Evolutionary conservation across 208 protist species (phyloP), one percentile per base, ranked within the genome.

Genomic region (Acanthamoeba triangularis): DNA sequence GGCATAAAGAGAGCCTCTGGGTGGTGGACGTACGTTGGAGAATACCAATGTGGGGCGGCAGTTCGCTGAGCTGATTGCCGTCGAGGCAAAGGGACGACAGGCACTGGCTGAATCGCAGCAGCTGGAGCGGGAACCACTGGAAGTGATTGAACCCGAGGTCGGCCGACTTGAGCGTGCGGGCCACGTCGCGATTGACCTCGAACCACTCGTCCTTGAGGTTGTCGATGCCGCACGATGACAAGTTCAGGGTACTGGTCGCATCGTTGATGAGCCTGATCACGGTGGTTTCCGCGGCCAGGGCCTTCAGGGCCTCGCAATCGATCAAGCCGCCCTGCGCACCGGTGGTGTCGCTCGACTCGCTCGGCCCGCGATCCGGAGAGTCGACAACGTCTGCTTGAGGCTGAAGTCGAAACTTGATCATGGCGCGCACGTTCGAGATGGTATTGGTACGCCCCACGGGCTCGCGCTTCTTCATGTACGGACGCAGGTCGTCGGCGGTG

Each of bases 11-110:
- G 44, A 5, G 14, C 20, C 72, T 80, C n/a, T 3, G 35, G 63
- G n/a, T 14, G 18, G 18, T 30, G 6, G 28, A 3, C 47, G 47
- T 67, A 65, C 52, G 25, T 18, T 54, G 25, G 1, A 90, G 44
- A 5, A 67, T 16, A 23, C 82, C 82, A 33, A 90, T 67, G 82
- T 90, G 56, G 18, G 82, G 82, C 14, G 82, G 82, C n/a, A 90
- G 82, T 90, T 90, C 52, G 47, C 8, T 30, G 56, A 90, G 82
- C 16, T 63, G 10, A 41, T 90, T 90, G 82, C 82, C 82, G 30
- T 90, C 82, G n/a, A 90, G 82, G 44, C 35, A 61, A 6, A 90
- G 44, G 2, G n/a, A 23, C 14, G 47, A 30, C 18, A 90, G 82
- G 37, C 30, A 44, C 16, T 90, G 28, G 8, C 44, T 61, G 82